These are phyloP conservation scores for Endoconidiophora polonica DNA, from an alignment of 2,329 filamentous ascomycete genomes.

Conservation along the genomic window DNA sequence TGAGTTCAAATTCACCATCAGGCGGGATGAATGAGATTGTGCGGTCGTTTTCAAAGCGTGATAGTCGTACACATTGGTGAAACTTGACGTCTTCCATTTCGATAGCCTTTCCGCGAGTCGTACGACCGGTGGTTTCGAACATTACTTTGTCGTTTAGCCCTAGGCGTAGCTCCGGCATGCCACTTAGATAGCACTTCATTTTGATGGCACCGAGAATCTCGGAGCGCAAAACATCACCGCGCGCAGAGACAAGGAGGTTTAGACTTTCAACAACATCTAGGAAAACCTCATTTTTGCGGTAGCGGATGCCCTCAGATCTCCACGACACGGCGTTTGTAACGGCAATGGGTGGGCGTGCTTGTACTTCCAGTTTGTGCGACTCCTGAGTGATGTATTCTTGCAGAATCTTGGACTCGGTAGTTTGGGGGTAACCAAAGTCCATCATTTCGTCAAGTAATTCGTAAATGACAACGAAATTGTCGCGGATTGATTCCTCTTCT, in stretches of 20 bases:
- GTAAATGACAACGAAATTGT: constrained; percentile 99
- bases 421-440: constrained; percentile 99
- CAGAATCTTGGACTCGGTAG: constrained; percentile 93
- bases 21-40: constrained; percentile 98
- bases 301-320: constrained; percentile 94
- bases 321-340: constrained; percentile 97
- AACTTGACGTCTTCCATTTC: constrained; percentile 99
- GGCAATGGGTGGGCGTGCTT: constrained; percentile 88
- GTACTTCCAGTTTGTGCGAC: constrained; percentile 94
- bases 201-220: constrained; percentile 96
- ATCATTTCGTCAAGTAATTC: constrained; percentile 99
- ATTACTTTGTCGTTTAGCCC: constrained; percentile 98
- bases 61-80: constrained; percentile 91
- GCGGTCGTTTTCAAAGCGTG: constrained; percentile 92
- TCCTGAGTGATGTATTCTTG: constrained; percentile 99
- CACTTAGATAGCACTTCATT: constrained; percentile 98
- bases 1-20: constrained; percentile 96
- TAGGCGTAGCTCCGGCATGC: constrained; percentile 89
- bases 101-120: constrained; percentile 87
- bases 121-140: constrained; percentile 94
- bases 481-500: constrained; percentile 94
- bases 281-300: constrained; percentile 99
- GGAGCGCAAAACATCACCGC: constrained; percentile 85
- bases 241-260: constrained; percentile 85
- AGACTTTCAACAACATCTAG: constrained; percentile 92